Base-by-base conservation (phyloP, 768 basidiomycete species). In the Hydnomerulius pinastri region DNA sequence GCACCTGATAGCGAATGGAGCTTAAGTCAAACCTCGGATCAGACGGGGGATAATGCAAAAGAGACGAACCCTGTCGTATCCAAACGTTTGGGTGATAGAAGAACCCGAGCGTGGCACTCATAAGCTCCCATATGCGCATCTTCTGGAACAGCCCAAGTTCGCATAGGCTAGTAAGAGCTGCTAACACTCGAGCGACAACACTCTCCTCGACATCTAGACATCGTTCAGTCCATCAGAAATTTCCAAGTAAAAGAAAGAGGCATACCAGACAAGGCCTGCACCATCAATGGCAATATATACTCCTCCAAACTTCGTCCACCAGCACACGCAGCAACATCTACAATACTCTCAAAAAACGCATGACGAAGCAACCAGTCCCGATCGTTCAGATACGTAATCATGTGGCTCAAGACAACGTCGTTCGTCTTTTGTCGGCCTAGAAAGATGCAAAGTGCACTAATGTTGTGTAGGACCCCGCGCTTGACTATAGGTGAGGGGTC, bases 101-200 rank as follows among this genome's bases (percentile, higher is more conserved):
- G 68, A 98, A 95, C 1, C 90, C 90, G 25, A 93, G 71, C 0
- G 87, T 86, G 0, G 86, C 85, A 46, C 87, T 89, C 84, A 96
- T 91, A 29, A 98, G 75, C 59, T 98, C 97, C 95, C 97, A 98
- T 50, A 97, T 85, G n/a, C 90, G 82, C 84, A 92, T 90, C 69
- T 92, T 93, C 68, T 89, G 86, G 69, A 98, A 90, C 3, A 98
- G 71, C 0, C 92, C 90, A 7, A 97, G 77, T 64, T 95, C 91
- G 55, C 91, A 92, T 13, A 98, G 77, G 60, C 87, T 92, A 0
- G 92, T 92, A 49, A 98, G 74, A 2, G 94, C 84, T 0, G 80
- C 77, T n/a, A 99, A 73, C 0, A 98, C 97, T 56, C 88, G 86
- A 0, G 91, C 90, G 6, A 97, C 88, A 2, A 98, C 96, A 11